Conservation (phyloP, 257 asterid species). For the Fraxinus excelsior region DNA sequence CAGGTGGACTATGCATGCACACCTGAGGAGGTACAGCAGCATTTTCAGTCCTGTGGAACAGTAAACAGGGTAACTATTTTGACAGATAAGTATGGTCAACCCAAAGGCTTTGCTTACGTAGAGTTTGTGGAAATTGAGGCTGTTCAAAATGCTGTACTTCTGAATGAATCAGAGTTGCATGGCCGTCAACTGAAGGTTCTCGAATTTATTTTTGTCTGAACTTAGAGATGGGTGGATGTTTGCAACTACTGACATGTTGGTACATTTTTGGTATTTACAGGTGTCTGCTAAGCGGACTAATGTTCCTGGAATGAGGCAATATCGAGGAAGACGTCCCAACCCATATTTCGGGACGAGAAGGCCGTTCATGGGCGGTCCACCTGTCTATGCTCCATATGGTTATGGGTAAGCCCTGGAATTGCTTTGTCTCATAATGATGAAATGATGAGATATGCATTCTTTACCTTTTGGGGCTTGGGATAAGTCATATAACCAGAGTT, state of each 20-base stretch:
- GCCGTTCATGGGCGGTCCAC: slow-evolving; percentile 58
- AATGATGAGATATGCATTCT: background rate
- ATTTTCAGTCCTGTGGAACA: slow-evolving; percentile 50
- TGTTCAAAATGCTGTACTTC: slow-evolving; percentile 41
- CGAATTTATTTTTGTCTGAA: slow-evolving; percentile 18
- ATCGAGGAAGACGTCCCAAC: slow-evolving; percentile 57
- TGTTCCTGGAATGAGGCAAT: slow-evolving; percentile 66
- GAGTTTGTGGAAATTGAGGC: slow-evolving; percentile 47
- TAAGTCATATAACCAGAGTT: background rate
- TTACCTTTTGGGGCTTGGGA: background rate
- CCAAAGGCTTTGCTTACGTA: slow-evolving; percentile 51
- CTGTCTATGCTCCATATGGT: slow-evolving; percentile 47
- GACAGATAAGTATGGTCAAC: slow-evolving; percentile 45
- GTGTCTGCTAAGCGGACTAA: slow-evolving; percentile 65
- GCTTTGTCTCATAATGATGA: background rate
- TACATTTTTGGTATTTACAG: slow-evolving; percentile 30
- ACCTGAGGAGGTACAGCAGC: slow-evolving; percentile 57
- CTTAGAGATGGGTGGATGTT: slow-evolving; percentile 22
- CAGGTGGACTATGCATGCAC: slow-evolving; percentile 51
- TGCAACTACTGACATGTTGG: slow-evolving; percentile 10
- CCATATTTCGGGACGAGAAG: slow-evolving; percentile 55
- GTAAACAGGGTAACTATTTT: slow-evolving; percentile 48
- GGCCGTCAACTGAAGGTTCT: slow-evolving; percentile 55
- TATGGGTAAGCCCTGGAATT: slow-evolving; percentile 55
- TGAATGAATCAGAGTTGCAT: slow-evolving; percentile 45